These are phyloP conservation scores for Orobanche coerulescens DNA, from an alignment of 257 asterid species.

Conservation along the genomic window DNA sequence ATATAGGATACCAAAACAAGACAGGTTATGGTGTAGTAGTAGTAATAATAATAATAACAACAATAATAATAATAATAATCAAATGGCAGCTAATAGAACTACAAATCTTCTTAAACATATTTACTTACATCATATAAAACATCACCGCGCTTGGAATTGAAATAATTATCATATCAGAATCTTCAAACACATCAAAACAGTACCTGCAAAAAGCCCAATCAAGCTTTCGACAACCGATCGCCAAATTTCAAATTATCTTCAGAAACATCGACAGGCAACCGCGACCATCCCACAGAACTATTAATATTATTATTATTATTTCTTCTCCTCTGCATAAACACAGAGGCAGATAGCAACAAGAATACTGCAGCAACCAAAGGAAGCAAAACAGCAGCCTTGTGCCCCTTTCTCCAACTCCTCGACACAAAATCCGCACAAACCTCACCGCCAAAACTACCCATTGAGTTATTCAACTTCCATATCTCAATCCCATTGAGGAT, in stretches of 20 bases:
- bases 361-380: slow-evolving; percentile 50
- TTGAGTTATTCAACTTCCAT: slow-evolving; percentile 62
- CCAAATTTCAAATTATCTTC: slow-evolving; percentile 41
- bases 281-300: slow-evolving; percentile 47
- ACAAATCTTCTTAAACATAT: slow-evolving; percentile 6
- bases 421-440: slow-evolving; percentile 43
- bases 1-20: no score
- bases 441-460: slow-evolving; percentile 70
- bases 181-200: background rate
- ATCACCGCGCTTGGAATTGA: background rate
- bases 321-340: slow-evolving; percentile 49
- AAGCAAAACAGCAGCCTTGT: slow-evolving; percentile 26
- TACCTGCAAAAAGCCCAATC: slow-evolving; percentile 23
- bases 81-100: slow-evolving; percentile 9
- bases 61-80: background rate
- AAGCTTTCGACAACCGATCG: slow-evolving; percentile 35
- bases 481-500: slow-evolving; percentile 86
- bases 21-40: no score
- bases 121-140: slow-evolving; percentile 20
- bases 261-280: slow-evolving; percentile 64
- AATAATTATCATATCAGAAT: no score
- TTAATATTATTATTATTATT: slow-evolving; percentile 10
- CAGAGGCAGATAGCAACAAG: slow-evolving; percentile 45
- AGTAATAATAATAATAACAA: background rate
- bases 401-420: slow-evolving; percentile 56